These are phyloP conservation scores for Harrya chromipes DNA, from an alignment of 768 basidiomycete genomes.

Conservation along the genomic window DNA sequence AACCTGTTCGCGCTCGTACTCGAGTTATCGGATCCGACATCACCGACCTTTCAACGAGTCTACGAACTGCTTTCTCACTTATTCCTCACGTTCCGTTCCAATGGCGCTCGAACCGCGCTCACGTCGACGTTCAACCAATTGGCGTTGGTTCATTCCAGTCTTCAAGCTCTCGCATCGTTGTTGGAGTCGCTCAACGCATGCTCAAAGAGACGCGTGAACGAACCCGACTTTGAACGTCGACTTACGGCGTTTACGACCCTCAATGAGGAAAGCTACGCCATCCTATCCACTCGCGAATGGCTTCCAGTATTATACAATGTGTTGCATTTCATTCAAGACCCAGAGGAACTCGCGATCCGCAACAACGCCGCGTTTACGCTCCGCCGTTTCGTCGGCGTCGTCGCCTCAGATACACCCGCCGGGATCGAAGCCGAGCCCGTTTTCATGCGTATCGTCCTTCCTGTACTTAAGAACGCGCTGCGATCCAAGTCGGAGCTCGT, in stretches of 20 bases:
- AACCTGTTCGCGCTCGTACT: constrained; percentile 66
- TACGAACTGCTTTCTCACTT: constrained; percentile 70
- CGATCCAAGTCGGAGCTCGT: constrained; percentile 82
- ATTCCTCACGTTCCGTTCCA: constrained; percentile 73
- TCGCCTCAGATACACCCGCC: constrained; percentile 32
- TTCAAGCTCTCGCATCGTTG: constrained; percentile 50
- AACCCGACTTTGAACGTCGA: constrained; percentile 90
- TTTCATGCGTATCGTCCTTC: constrained; percentile 65
- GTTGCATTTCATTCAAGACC: constrained; percentile 84
- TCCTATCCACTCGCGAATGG: constrained; percentile 64
- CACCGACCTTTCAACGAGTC: constrained; percentile 45
- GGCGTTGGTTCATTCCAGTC: constrained; percentile 35
- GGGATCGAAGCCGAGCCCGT: constrained; percentile 47
- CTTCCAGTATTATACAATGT: constrained; percentile 78
- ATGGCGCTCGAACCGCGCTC: constrained; percentile 67
- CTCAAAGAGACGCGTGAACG: constrained; percentile 76
- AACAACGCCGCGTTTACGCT: constrained; percentile 75
- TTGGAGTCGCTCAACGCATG: constrained; percentile 80
- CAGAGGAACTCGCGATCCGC: constrained; percentile 82
- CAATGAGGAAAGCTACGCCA: constrained; percentile 60
- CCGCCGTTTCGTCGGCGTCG: constrained; percentile 69
- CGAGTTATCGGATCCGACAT: constrained; percentile 48
- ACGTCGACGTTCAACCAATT: constrained; percentile 60
- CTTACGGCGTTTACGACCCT: constrained; percentile 69
- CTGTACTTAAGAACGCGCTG: constrained; percentile 77